phyloP scores from a whole-genome alignment of 345 rosid genomes.

The Salix viminalis region DNA sequence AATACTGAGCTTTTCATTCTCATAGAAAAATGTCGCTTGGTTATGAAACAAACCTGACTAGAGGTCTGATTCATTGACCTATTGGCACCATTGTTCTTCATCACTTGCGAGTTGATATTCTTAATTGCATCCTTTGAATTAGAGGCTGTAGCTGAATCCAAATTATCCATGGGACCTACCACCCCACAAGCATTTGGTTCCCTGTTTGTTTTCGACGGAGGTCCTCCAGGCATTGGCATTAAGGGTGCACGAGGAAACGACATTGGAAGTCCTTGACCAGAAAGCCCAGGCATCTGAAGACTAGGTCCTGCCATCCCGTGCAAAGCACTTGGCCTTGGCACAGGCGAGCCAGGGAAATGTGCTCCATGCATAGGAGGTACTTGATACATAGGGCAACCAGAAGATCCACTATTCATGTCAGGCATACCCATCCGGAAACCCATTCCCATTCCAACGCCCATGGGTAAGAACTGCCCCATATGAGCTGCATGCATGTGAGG shows the following conservation, averaged over 20 bases:
- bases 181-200: constrained; percentile 26
- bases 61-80: constrained; percentile 30
- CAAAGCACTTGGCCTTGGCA: constrained; percentile 28
- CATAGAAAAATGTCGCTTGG: not conserved
- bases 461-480: constrained; percentile 42
- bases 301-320: constrained; percentile 42
- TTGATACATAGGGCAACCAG: constrained; percentile 43
- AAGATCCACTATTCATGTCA: constrained; percentile 41
- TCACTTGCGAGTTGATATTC: constrained; percentile 31
- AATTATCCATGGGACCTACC: constrained; percentile 33
- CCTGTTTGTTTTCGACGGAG: constrained; percentile 32
- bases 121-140: constrained; percentile 42
- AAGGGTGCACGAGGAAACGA: constrained; percentile 35
- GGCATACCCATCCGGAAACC: constrained; percentile 62
- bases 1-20: not conserved
- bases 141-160: constrained; percentile 31
- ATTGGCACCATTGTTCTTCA: constrained; percentile 31
- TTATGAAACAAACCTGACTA: constrained; percentile 38
- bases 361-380: constrained; percentile 47
- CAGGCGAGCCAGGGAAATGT: constrained; percentile 42
- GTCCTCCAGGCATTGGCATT: constrained; percentile 35
- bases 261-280: constrained; percentile 45
- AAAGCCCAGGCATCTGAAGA: constrained; percentile 41
- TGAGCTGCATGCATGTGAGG: constrained; percentile 61
- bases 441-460: constrained; percentile 64